phyloP scores from a whole-genome alignment of 805 yeast species.

The Nakazawaea molendinolei region DNA sequence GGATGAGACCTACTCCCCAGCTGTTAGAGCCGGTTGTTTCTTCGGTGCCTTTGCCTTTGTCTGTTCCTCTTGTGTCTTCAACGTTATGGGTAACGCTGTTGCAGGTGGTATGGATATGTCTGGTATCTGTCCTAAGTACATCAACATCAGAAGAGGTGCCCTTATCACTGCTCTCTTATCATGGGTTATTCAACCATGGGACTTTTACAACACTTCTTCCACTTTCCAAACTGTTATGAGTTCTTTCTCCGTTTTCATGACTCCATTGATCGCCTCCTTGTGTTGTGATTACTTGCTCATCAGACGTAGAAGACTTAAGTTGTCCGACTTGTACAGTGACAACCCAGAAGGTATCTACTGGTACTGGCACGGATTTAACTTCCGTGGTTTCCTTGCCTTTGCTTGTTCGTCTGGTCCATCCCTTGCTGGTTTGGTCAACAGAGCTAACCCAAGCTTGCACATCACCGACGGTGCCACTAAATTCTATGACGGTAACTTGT shows the following conservation, averaged over 20 bases:
- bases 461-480: slow-evolving; percentile 20
- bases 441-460: slow-evolving; percentile 20
- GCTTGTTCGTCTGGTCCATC: slow-evolving; percentile 30
- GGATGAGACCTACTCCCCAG: slow-evolving; percentile 24
- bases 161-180: slow-evolving; percentile 24
- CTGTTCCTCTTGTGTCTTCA: slow-evolving; percentile 28
- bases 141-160: slow-evolving; percentile 34
- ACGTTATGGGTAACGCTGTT: slow-evolving; percentile 28
- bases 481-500: slow-evolving; percentile 24
- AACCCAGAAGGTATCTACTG: slow-evolving; percentile 23
- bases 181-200: slow-evolving; percentile 35
- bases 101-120: slow-evolving; percentile 38
- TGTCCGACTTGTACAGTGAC: slow-evolving; percentile 28
- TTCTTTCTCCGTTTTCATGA: slow-evolving; percentile 30
- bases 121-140: slow-evolving; percentile 31
- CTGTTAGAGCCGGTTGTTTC: slow-evolving; percentile 34
- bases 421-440: slow-evolving; percentile 30
- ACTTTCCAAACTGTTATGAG: slow-evolving; percentile 30
- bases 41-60: slow-evolving; percentile 30
- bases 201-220: slow-evolving; percentile 30
- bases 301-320: slow-evolving; percentile 23
- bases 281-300: slow-evolving; percentile 30
- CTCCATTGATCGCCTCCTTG: slow-evolving; percentile 29
- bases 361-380: slow-evolving; percentile 25
- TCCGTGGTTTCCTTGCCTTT: slow-evolving; percentile 23